Evolutionary conservation across 768 basidiomycete genomes (phyloP).

Genomic region (Mycena galopus): DNA sequence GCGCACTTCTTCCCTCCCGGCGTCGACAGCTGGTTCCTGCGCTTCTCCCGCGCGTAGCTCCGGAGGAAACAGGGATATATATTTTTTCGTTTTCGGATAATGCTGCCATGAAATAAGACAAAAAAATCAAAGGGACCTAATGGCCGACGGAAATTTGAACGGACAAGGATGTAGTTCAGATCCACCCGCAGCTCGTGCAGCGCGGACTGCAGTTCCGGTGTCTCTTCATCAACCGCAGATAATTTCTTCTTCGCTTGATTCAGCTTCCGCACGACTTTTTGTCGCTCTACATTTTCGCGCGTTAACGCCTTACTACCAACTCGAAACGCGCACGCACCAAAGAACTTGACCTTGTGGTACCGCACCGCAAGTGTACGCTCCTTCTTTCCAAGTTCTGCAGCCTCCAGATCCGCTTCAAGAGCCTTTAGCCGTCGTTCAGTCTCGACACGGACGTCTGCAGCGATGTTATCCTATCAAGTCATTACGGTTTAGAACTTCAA

Average conservation of each 20-base stretch:
- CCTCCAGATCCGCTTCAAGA: slow-evolving; percentile 79
- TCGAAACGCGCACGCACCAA: slow-evolving; percentile 74
- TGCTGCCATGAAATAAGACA: slow-evolving; percentile 63
- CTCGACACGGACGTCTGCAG: slow-evolving; percentile 86
- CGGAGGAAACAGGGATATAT: slow-evolving; percentile 90
- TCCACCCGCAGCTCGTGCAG: slow-evolving; percentile 83
- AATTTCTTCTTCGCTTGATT: slow-evolving; percentile 73
- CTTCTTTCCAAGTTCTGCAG: slow-evolving; percentile 71
- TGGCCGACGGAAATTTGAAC: slow-evolving; percentile 20
- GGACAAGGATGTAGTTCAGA: slow-evolving; percentile 89
- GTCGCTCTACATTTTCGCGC: slow-evolving; percentile 77
- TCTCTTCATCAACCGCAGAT: slow-evolving; percentile 48
- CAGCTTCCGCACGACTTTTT: slow-evolving; percentile 87
- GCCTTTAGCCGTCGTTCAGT: slow-evolving; percentile 84
- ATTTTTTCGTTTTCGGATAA: slow-evolving; percentile 88
- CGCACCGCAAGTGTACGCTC: slow-evolving; percentile 80
- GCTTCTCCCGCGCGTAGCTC: slow-evolving; percentile 60
- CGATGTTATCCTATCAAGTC: slow-evolving; percentile 78
- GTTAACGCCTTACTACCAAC: not conserved
- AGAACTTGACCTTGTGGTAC: slow-evolving; percentile 96
- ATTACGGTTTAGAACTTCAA: not conserved
- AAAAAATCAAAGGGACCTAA: no score
- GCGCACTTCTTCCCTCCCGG: slow-evolving; percentile 70
- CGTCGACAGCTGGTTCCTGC: slow-evolving; percentile 53
- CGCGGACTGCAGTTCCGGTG: slow-evolving; percentile 57